phyloP scores from a whole-genome alignment of 345 rosid genomes.

The Mercurialis annua region DNA sequence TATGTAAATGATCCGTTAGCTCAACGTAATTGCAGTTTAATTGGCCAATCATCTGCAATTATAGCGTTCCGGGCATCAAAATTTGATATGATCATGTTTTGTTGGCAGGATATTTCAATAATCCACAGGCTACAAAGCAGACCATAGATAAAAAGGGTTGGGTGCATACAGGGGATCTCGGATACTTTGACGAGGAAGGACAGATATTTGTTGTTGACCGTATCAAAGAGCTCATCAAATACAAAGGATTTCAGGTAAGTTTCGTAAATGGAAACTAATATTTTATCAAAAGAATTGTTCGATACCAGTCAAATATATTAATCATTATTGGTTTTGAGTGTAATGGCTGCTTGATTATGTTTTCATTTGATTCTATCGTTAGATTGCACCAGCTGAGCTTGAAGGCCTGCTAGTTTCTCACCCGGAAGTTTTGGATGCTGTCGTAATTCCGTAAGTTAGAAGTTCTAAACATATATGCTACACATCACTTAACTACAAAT shows the following conservation, averaged over 20 bases:
- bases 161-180: slow-evolving; percentile 93
- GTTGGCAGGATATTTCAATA: slow-evolving; percentile 71
- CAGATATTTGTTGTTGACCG: slow-evolving; percentile 72
- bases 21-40: neutral
- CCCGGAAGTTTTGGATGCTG: slow-evolving; percentile 78
- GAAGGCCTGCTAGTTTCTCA: slow-evolving; percentile 94
- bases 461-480: neutral
- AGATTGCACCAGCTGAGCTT: slow-evolving; percentile 99
- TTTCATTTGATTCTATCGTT: slow-evolving; percentile 8
- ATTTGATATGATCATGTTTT: neutral
- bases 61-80: neutral
- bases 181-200: slow-evolving; percentile 77
- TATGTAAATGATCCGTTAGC: neutral
- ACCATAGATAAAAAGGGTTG: slow-evolving; percentile 77
- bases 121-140: slow-evolving; percentile 69
- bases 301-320: neutral
- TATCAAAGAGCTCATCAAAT: slow-evolving; percentile 90
- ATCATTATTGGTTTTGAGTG: neutral
- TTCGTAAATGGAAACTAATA: neutral
- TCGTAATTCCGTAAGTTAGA: slow-evolving; percentile 79
- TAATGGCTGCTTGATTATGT: neutral
- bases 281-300: neutral
- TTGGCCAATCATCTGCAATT: neutral
- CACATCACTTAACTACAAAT: neutral
- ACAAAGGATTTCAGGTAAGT: slow-evolving; percentile 85